phyloP scores from a whole-genome alignment of 352 stramenopile species.

The Phytopythium cucurbitacearum region DNA sequence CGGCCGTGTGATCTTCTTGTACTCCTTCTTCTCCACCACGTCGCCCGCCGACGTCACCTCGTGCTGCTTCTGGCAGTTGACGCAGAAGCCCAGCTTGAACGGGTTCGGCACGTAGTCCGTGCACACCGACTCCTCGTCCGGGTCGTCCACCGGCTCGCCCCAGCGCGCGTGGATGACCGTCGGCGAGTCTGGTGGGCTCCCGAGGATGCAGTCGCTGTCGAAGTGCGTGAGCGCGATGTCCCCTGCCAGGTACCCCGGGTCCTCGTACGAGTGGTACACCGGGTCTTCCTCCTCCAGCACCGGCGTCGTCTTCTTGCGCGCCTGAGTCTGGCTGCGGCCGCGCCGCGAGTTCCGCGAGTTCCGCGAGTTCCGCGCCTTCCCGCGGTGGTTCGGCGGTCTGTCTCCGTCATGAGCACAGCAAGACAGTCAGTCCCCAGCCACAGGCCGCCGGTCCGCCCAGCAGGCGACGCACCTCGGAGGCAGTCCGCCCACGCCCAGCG shows the following conservation, averaged over 20 bases:
- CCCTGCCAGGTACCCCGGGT: constrained; percentile 58
- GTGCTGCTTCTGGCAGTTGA: constrained; percentile 90
- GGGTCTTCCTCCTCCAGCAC: constrained; percentile 28
- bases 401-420: not conserved
- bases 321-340: constrained; percentile 26
- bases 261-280: constrained; percentile 78
- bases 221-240: constrained; percentile 67
- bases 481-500: not conserved
- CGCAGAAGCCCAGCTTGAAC: constrained; percentile 85
- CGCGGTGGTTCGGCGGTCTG: constrained; percentile 14
- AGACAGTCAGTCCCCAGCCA: not conserved
- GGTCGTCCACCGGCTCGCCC: constrained; percentile 78
- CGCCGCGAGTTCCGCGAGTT: constrained; percentile 1
- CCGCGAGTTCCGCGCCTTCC: constrained; percentile 1
- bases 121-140: constrained; percentile 78
- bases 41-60: constrained; percentile 69
- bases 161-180: constrained; percentile 83
- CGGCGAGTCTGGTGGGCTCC: constrained; percentile 67
- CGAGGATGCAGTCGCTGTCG: constrained; percentile 75
- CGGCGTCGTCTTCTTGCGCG: constrained; percentile 15
- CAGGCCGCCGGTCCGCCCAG: not conserved
- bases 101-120: constrained; percentile 78
- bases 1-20: constrained; percentile 78
- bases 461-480: constrained; percentile 3
- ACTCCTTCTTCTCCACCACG: constrained; percentile 65